Percentiles rank a stretch among this genome's conserved stretches.
Evolutionary conservation across 345 rosid species (phyloP).

Genomic region (Populus tremula): DNA sequence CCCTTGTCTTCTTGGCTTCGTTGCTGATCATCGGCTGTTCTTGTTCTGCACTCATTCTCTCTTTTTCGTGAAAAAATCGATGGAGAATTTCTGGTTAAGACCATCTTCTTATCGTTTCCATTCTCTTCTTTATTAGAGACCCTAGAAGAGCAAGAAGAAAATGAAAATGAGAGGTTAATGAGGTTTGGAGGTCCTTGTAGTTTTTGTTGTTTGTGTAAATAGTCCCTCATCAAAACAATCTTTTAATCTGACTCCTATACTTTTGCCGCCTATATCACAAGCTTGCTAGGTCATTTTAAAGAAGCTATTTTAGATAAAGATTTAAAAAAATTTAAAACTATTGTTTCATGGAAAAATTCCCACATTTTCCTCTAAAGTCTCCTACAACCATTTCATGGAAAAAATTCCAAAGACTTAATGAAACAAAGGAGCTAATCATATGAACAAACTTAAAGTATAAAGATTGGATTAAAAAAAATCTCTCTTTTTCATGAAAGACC

Average conservation of each 20-base stretch:
- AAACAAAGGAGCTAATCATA: too few species aligned
- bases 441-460: too few species aligned
- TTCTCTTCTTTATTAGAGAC: not conserved
- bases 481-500: too few species aligned
- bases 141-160: not conserved
- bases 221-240: not conserved
- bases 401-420: too few species aligned
- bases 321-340: too few species aligned
- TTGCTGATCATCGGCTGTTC: not conserved
- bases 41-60: not conserved
- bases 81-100: not conserved
- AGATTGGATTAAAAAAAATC: too few species aligned
- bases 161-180: not conserved
- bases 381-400: too few species aligned
- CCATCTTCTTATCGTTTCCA: not conserved
- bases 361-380: too few species aligned
- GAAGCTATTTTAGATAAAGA: too few species aligned
- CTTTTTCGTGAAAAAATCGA: not conserved
- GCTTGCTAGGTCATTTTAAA: too few species aligned
- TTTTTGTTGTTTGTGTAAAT: not conserved
- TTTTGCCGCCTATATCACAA: not conserved
- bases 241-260: not conserved
- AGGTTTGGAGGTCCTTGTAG: not conserved
- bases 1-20: slow-evolving; percentile 47
- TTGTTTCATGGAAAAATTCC: too few species aligned